Base-by-base conservation (phyloP, 2,329 filamentous ascomycete species). In the Salinomyces thailandicus region DNA sequence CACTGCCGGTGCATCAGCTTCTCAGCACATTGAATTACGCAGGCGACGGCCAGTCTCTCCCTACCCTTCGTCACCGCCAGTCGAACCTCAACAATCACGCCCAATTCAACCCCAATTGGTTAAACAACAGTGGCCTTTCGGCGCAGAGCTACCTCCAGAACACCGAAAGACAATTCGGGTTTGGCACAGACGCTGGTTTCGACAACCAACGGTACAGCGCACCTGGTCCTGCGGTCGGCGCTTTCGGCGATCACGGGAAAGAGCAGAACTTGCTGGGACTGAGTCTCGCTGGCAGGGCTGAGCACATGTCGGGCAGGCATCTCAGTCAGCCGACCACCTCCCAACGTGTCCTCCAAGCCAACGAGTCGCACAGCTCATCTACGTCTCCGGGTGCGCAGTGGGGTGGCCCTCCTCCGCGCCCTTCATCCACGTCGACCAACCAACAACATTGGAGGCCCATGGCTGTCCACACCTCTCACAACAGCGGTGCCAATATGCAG, bases 211-310 rank as follows among this genome's bases (percentile, higher is more conserved):
- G n/a, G 22, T 26, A 9, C 22, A n/a, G n/a, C n/a, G n/a, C n/a
- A n/a, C n/a, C n/a, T n/a, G n/a, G n/a, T n/a, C n/a, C n/a, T n/a
- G n/a, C n/a, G n/a, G n/a, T n/a, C n/a, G n/a, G n/a, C n/a, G n/a
- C n/a, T n/a, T n/a, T n/a, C n/a, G n/a, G n/a, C n/a, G n/a, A n/a
- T 24, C 20, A 24, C 8, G 27, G 14, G 8, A 36, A 31, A 31
- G 27, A 19, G 7, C 14, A n/a, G 13, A 36, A 33, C 31, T 17
- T 33, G 15, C 18, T 33, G 31, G 18, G 11, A 11, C 7, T 33
- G 18, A 12, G 13, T 9, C 11, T 30, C 11, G 27, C 27, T n/a
- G 14, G 8, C 11, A n/a, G 15, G 14, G 27, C 27, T 12, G 27
- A 9, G 14, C 11, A 30, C 27, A 16, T 26, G 22, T n/a, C 27